Evolutionary conservation across 225 moss, liverwort and hornwort species (phyloP).

Genomic region (Antitrichia curtipendula): DNA sequence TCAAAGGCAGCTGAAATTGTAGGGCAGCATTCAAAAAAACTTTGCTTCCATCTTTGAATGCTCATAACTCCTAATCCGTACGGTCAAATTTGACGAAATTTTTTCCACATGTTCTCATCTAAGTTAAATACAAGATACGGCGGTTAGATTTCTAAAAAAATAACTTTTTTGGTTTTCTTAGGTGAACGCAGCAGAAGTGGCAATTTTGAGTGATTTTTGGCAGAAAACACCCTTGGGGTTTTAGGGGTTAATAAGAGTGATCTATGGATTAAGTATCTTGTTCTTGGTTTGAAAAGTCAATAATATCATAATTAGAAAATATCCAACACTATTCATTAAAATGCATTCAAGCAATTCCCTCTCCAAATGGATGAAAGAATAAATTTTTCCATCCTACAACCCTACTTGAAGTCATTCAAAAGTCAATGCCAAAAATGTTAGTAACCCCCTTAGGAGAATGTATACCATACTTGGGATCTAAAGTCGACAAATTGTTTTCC

Average conservation of each 20-base stretch:
- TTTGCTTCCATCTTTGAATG: too few species aligned
- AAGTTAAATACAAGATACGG: too few species aligned
- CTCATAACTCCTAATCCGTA: too few species aligned
- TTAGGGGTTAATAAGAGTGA: background rate
- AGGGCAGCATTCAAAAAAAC: too few species aligned
- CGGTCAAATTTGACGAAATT: too few species aligned
- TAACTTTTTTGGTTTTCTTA: too few species aligned
- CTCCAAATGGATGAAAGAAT: background rate
- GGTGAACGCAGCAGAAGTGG: too few species aligned
- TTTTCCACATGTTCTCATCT: too few species aligned
- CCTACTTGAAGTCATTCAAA: background rate
- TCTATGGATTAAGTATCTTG: background rate
- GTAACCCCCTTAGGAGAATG: fast-evolving
- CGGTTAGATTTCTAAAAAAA: too few species aligned
- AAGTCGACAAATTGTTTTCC: fast-evolving
- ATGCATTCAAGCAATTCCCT: background rate
- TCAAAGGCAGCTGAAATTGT: too few species aligned
- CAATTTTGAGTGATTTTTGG: too few species aligned
- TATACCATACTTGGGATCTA: fast-evolving
- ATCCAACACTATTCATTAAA: background rate
- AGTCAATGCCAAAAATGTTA: fast-evolving
- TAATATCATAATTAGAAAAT: background rate
- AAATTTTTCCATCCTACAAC: background rate
- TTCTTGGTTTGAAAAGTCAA: background rate
- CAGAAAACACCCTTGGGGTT: too few species aligned